These are phyloP conservation scores for sunflower (Helianthus annuus) DNA, from an alignment of 129 eudicot species.

Conservation along the genomic window HanXRQr2.0-SUNRISE NC_035442.2:97479197-97479696, in stretches of 20 bases:
- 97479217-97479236: background rate
- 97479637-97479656: background rate
- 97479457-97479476: slow-evolving; percentile 25
- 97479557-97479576: slow-evolving; percentile 37
- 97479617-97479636: slow-evolving; percentile 15
- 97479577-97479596: slow-evolving; percentile 66
- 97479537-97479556: slow-evolving; percentile 36
- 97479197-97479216: background rate
- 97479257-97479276: no score
- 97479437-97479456: slow-evolving; percentile 46
- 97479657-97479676: no score
- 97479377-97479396: no score
- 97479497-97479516: slow-evolving; percentile 19
- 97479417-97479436: slow-evolving; percentile 9
- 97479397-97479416: slow-evolving; percentile 18
- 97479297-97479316: no score
- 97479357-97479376: no score
- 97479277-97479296: no score
- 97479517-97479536: slow-evolving; percentile 18
- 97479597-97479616: slow-evolving; percentile 43
- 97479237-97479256: background rate
- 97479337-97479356: no score
- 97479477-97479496: background rate
- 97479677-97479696: no score
- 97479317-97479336: no score